Percentiles rank a stretch among this genome's conserved stretches.
phyloP scores from a whole-genome alignment of 495 filamentous ascomycete species.

The Talaromyces nanjingensis region DNA sequence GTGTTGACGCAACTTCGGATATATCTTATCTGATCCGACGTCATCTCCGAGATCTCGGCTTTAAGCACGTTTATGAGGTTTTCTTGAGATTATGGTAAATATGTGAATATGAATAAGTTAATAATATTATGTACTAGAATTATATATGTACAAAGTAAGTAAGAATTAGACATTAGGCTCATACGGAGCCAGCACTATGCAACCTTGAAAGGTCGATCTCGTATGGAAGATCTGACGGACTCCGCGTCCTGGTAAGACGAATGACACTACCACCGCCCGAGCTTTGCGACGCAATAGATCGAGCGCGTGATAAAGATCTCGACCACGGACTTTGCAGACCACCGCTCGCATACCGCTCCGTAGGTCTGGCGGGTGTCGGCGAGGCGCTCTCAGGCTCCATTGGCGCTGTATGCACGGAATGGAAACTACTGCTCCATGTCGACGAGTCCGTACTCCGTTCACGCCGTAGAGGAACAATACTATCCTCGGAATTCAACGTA shows the following conservation, averaged over 20 bases:
- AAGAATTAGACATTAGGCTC: not conserved
- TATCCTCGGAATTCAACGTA: constrained; percentile 18
- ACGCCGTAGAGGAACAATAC: constrained; percentile 14
- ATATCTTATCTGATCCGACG: not conserved
- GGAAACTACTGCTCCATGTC: constrained; percentile 21
- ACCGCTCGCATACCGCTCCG: not conserved
- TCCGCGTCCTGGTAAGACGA: constrained; percentile 30
- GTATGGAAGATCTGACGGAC: constrained; percentile 38
- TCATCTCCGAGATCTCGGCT: not conserved
- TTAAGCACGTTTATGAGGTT: too few species aligned
- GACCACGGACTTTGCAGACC: constrained; percentile 21
- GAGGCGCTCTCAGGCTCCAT: constrained; percentile 12
- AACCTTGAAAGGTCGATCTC: constrained; percentile 21
- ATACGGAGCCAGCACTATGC: not conserved
- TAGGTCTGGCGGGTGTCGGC: constrained; percentile 1
- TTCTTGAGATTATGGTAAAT: too few species aligned
- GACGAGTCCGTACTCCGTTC: constrained; percentile 26
- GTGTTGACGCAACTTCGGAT: not conserved
- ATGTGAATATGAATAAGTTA: not conserved
- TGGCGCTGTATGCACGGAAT: constrained; percentile 27
- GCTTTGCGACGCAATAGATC: constrained; percentile 30
- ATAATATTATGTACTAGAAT: not conserved
- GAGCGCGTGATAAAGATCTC: constrained; percentile 28
- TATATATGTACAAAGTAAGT: not conserved
- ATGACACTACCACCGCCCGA: constrained; percentile 41